Base-by-base conservation (phyloP, 1,284 basidiomycete genomes). In the Sporisorium scitamineum region DNA sequence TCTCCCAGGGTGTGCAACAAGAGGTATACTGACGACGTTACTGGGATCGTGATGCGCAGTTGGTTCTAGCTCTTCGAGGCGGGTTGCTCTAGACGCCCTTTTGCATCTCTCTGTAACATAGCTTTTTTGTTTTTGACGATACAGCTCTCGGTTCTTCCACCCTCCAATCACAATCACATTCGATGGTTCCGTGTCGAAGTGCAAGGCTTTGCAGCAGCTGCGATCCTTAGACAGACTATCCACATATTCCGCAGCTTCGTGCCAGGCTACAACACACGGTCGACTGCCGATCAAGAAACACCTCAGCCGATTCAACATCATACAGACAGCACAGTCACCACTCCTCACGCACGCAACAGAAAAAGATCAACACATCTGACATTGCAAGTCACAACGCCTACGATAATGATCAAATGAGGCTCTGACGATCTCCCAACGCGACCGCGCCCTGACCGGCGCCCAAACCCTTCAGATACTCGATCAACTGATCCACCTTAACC, bases 401-500 rank as follows among this genome's bases (percentile, higher is more conserved):
- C 41, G 16, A 42, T 42, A 8, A 42, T 20, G 4, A 41, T 47
- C 56, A 76, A 39, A 76, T 63, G 31, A 76, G 52, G 39, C 64
- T 64, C 48, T 61, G 32, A 5, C 74, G 32, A 24, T 73, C 61
- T 5, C 41, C 50, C 20, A 73, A 42, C 13, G 66, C 54, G 6
- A 62, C 45, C 4, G 54, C 63, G 0, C 54, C 62, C 42, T 58
- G 26, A 1, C 74, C 74, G 0, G 70, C 74, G 7, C 74, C 74
- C 50, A 63, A 27, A 2, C 7, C 2, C 82, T 87, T 87, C 44
- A 90, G 63, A 90, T 92, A 95, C 45, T 88, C 86, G 24, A 93
- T 88, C 54, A 96, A 88, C 71, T 92, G 90, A 5, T 87, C 83
- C n/a, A 84, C 64, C 47, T 57, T 53, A 1, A 85, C 82, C 18